phyloP scores from a whole-genome alignment of 2,329 filamentous ascomycete species.

The Orbilia brochopaga region DNA sequence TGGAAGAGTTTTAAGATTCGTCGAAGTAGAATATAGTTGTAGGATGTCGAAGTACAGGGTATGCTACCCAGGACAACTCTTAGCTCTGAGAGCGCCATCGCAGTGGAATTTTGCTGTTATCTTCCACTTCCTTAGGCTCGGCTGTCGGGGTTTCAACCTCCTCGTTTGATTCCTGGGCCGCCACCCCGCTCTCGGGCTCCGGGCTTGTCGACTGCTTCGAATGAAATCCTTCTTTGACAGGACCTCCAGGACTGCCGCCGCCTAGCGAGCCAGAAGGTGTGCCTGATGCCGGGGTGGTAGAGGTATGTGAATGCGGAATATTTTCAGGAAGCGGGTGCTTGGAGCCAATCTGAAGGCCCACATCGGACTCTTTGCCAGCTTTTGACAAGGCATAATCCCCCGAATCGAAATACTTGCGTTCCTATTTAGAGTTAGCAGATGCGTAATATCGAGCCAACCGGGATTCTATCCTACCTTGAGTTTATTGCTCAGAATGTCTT shows the following conservation, averaged over 20 bases:
- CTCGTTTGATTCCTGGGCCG: constrained; percentile 51
- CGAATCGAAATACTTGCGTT: constrained; percentile 98
- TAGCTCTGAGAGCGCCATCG: constrained; percentile 48
- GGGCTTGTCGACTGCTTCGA: constrained; percentile 47
- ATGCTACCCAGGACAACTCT: not conserved
- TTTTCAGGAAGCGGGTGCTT: constrained; percentile 95
- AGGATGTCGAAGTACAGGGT: not conserved
- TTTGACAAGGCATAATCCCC: constrained; percentile 96
- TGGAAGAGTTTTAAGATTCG: not conserved
- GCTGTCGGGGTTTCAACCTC: constrained; percentile 43
- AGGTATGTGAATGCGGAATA: constrained; percentile 71
- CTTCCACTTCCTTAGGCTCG: constrained; percentile 49
- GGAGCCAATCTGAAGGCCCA: constrained; percentile 89
- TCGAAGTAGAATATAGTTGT: not conserved
- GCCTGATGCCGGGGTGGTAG: constrained; percentile 30
- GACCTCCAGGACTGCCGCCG: constrained; percentile 46
- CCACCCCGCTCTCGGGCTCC: constrained; percentile 53
- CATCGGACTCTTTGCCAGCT: constrained; percentile 92
- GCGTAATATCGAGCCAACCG: not conserved
- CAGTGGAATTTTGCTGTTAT: constrained; percentile 37
- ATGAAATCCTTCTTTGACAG: constrained; percentile 52
- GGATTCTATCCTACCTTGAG: constrained; percentile 69
- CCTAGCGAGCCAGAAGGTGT: constrained; percentile 49
- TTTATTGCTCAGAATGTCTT: constrained; percentile 96
- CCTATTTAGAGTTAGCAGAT: constrained; percentile 60